Conservation (phyloP, 805 yeast species). For the Zygosaccharomyces gambellarensis region DNA sequence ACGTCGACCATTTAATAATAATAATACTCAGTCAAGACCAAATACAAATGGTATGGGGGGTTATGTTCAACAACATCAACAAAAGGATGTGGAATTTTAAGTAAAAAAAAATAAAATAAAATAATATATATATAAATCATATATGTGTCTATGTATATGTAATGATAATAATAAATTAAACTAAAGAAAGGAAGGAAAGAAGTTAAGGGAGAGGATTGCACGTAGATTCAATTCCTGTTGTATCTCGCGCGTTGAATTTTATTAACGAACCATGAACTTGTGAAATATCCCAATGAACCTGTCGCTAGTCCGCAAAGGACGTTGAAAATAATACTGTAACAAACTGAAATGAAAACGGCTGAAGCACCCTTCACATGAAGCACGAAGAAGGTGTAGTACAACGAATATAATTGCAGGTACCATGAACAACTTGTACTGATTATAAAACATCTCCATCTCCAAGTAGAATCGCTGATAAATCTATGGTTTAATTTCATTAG, state of each 20-base stretch:
- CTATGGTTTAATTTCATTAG: conserved; percentile 38
- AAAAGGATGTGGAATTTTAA: conserved; percentile 13
- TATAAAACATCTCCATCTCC: conserved; percentile 82
- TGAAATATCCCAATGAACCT: conserved; percentile 68
- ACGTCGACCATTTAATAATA: conserved; percentile 9
- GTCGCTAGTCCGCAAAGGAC: conserved; percentile 60
- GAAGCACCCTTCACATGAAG: conserved; percentile 63
- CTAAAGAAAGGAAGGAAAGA: background rate
- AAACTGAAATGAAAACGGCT: conserved; percentile 61
- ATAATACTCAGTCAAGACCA: conserved; percentile 8
- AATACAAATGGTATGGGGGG: conserved; percentile 30
- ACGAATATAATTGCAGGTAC: conserved; percentile 62
- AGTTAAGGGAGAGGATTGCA: background rate
- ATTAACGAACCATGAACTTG: conserved; percentile 62
- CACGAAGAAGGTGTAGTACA: conserved; percentile 57
- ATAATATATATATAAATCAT: background rate
- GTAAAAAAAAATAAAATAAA: background rate
- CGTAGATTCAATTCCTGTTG: conserved; percentile 2
- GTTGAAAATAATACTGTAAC: conserved; percentile 64
- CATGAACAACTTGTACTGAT: conserved; percentile 68
- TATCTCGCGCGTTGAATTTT: conserved; percentile 25
- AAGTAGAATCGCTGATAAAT: conserved; percentile 25
- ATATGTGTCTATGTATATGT: conserved; percentile 1
- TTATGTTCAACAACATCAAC: conserved; percentile 29
- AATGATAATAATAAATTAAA: conserved; percentile 1